Percentiles rank a stretch among this genome's conserved stretches.
These are phyloP conservation scores for Alternaria atra DNA, from an alignment of 2,329 filamentous ascomycete species.

Conservation along the genomic window DNA sequence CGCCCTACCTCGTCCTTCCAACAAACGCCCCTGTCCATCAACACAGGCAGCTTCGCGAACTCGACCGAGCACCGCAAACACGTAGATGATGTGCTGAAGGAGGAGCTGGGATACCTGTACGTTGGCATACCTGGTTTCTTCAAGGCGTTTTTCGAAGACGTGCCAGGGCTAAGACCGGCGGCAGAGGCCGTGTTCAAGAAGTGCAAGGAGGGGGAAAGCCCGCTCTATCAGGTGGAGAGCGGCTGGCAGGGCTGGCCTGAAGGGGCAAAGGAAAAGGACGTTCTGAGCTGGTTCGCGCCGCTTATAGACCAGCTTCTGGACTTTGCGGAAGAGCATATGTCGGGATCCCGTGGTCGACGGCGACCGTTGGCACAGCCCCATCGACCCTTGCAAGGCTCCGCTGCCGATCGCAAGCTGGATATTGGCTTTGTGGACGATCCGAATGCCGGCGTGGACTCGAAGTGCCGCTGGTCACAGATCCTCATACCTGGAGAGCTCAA, in stretches of 20 bases:
- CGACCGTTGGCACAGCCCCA: slow-evolving; percentile 25
- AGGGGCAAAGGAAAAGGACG: slow-evolving; percentile 4
- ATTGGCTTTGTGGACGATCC: slow-evolving; percentile 34
- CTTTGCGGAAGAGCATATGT: too few relatives aligned
- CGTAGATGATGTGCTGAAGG: slow-evolving; percentile 27
- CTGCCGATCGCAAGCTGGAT: slow-evolving; percentile 35
- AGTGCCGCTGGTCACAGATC: slow-evolving; percentile 43
- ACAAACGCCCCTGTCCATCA: slow-evolving; percentile 38
- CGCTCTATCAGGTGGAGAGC: slow-evolving; percentile 29
- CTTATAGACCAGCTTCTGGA: too few relatives aligned
- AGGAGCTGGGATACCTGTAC: slow-evolving; percentile 31
- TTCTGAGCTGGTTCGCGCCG: too few relatives aligned
- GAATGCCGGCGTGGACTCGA: slow-evolving; percentile 26
- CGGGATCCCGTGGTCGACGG: too few relatives aligned
- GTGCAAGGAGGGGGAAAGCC: slow-evolving; percentile 31
- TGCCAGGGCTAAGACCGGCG: slow-evolving; percentile 20
- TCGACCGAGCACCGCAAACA: slow-evolving; percentile 29
- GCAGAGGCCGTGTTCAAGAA: slow-evolving; percentile 29
- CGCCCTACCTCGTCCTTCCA: slow-evolving; percentile 32
- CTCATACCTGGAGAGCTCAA: slow-evolving; percentile 56
- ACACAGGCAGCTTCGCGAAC: slow-evolving; percentile 32
- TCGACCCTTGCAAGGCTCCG: slow-evolving; percentile 32
- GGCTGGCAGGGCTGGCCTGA: slow-evolving; percentile 31
- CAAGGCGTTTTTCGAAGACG: slow-evolving; percentile 30
- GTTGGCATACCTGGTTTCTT: slow-evolving; percentile 34